phyloP scores from a whole-genome alignment of 1,284 basidiomycete species.

The Irpex rosettiformis region DNA sequence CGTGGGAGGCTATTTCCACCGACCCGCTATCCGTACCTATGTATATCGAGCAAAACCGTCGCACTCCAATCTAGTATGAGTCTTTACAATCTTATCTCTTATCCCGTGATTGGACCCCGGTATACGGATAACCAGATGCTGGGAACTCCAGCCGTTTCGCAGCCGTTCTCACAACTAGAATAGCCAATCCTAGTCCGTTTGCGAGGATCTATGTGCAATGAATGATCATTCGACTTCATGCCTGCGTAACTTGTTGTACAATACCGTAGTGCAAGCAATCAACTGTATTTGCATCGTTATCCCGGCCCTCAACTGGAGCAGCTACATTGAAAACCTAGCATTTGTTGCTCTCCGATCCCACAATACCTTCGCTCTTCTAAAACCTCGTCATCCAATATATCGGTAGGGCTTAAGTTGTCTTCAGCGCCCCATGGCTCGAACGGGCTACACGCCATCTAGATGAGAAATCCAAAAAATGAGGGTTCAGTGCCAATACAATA shows the following conservation, averaged over 20 bases:
- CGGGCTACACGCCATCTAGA: conserved; percentile 77
- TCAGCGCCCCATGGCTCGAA: conserved; percentile 81
- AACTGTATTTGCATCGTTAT: neutral
- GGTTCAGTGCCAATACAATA: conserved; percentile 11
- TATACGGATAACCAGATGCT: neutral
- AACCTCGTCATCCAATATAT: conserved; percentile 52
- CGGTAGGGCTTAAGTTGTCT: conserved; percentile 37
- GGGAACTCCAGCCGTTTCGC: neutral
- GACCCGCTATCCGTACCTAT: no score
- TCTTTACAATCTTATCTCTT: no score
- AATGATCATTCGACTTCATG: neutral
- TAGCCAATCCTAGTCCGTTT: neutral
- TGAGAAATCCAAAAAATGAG: neutral
- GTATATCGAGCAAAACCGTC: neutral
- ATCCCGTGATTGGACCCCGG: no score
- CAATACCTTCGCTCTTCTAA: conserved; percentile 77
- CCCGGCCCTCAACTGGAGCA: conserved; percentile 67
- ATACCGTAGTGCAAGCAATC: neutral
- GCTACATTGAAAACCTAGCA: conserved; percentile 92
- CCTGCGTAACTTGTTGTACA: neutral
- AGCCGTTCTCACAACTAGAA: neutral
- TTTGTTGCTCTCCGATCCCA: conserved; percentile 66
- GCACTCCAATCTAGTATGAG: neutral
- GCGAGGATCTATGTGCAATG: neutral
- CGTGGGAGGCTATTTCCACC: neutral